Evolutionary conservation across 2,329 filamentous ascomycete genomes (phyloP), one percentile per base, ranked within the genome.

Genomic region (Penicillium sp.): DNA sequence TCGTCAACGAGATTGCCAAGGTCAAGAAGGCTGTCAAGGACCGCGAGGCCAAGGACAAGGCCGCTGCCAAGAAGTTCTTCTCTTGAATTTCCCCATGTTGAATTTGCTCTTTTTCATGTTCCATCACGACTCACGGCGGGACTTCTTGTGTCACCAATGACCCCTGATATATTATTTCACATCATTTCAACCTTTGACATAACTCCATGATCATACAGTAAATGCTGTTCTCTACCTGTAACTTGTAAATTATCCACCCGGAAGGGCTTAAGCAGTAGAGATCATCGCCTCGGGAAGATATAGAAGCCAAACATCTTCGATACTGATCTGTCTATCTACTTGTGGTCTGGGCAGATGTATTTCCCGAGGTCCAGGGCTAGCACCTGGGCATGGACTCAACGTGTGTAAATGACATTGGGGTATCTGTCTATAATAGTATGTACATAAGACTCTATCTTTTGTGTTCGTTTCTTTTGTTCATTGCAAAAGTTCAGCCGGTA

Each of bases 11-110:
- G 77, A 81, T 95, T 50, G 81, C 83, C 16, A 76, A 81, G n/a
- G 86, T 94, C 48, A 96, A 92, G 83, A 88, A 88, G 78, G 85
- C 82, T 65, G 83, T 88, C 24, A 81, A 85, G 10, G 89, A 88
- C 54, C 83, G 88, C 57, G 82, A 85, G 58, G 88, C 89, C 72
- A 96, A 92, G 84, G 90, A 97, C 80, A 95, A 92, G 83, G 90
- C 89, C 64, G 88, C 88, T 5, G 96, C 93, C 72, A 89, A 88
- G 79, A 97, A 96, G 79, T 94, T 95, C 76, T 97, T 97, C 71
- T 73, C 79, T 39, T 86, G 68, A 74, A 50, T 38, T 43, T 41
- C 41, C 43, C 34, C 13, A n/a, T 18, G 45, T 31, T 54, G 50
- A 41, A 41, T 50, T 52, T 36, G 22, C 40, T 49, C 31, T 41